Evolutionary conservation across 225 moss, liverwort and hornwort genomes (phyloP).

Genomic region (Physcomitrium patens): DNA sequence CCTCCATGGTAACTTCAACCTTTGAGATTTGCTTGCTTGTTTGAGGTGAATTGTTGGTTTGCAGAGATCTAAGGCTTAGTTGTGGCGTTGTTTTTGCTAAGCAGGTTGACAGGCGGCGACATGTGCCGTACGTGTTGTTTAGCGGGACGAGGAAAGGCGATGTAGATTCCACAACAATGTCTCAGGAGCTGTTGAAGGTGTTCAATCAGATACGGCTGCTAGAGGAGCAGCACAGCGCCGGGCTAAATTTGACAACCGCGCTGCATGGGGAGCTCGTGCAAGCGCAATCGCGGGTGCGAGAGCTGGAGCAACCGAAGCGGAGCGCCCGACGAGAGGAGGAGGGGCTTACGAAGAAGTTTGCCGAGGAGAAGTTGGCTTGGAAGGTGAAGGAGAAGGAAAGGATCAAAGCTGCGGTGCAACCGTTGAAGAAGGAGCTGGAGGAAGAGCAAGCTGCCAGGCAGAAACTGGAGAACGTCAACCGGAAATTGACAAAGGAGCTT

Average conservation of each 20-base stretch:
- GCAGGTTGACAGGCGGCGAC: slow-evolving; percentile 45
- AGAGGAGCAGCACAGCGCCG: slow-evolving; percentile 69
- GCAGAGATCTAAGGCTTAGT: not conserved
- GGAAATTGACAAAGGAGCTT: slow-evolving; percentile 77
- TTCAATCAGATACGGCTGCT: slow-evolving; percentile 72
- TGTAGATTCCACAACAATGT: slow-evolving; percentile 37
- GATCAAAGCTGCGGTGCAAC: slow-evolving; percentile 63
- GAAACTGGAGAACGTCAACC: slow-evolving; percentile 71
- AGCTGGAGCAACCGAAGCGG: slow-evolving; percentile 76
- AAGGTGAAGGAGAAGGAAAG: slow-evolving; percentile 78
- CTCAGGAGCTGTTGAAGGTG: slow-evolving; percentile 70
- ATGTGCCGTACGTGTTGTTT: slow-evolving; percentile 38
- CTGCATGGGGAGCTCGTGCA: slow-evolving; percentile 72
- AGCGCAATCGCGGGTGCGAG: slow-evolving; percentile 69
- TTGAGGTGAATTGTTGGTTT: not conserved
- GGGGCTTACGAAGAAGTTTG: slow-evolving; percentile 62
- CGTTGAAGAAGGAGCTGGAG: slow-evolving; percentile 66
- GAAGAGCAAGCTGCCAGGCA: slow-evolving; percentile 72
- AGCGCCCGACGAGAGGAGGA: slow-evolving; percentile 71
- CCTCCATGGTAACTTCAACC: slow-evolving; percentile 28
- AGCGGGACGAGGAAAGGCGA: slow-evolving; percentile 23
- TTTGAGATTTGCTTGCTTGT: not conserved
- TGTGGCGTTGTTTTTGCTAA: not conserved
- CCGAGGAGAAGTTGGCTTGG: slow-evolving; percentile 72
- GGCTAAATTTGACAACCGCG: slow-evolving; percentile 50